These are phyloP conservation scores for Jatropha multifida DNA, from an alignment of 441 rosid species.

Conservation along the genomic window DNA sequence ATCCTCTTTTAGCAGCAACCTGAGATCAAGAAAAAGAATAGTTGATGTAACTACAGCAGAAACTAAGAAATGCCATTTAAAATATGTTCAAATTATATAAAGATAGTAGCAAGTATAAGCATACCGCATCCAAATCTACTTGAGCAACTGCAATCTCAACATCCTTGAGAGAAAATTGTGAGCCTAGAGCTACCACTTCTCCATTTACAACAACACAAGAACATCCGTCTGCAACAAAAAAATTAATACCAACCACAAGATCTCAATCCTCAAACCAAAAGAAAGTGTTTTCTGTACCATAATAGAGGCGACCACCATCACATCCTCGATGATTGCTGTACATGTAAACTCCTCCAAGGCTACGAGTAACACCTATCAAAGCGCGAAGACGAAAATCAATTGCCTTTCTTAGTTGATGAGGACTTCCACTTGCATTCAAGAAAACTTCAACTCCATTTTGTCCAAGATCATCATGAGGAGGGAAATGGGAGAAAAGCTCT, in stretches of 20 bases:
- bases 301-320: constrained; percentile 91
- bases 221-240: constrained; percentile 69
- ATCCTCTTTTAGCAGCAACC: constrained; percentile 93
- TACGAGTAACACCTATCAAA: constrained; percentile 75
- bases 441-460: constrained; percentile 94
- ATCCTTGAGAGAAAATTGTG: constrained; percentile 90
- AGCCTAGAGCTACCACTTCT: constrained; percentile 81
- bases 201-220: constrained; percentile 82
- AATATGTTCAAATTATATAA: too few relatives aligned
- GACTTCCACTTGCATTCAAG: constrained; percentile 98
- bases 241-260: not conserved
- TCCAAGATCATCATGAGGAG: constrained; percentile 97
- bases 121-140: constrained; percentile 93
- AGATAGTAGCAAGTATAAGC: not conserved
- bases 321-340: constrained; percentile 98
- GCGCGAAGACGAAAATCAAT: constrained; percentile 72
- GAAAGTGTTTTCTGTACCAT: constrained; percentile 43
- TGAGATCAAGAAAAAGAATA: constrained; percentile 38
- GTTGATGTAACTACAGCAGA: not conserved
- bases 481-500: constrained; percentile 77
- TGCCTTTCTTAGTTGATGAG: constrained; percentile 76
- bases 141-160: constrained; percentile 84
- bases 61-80: not conserved
- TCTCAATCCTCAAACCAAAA: not conserved
- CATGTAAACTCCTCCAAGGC: constrained; percentile 92